Base-by-base conservation (phyloP, 2,329 filamentous ascomycete genomes). In the Phialophora tarda region DNA sequence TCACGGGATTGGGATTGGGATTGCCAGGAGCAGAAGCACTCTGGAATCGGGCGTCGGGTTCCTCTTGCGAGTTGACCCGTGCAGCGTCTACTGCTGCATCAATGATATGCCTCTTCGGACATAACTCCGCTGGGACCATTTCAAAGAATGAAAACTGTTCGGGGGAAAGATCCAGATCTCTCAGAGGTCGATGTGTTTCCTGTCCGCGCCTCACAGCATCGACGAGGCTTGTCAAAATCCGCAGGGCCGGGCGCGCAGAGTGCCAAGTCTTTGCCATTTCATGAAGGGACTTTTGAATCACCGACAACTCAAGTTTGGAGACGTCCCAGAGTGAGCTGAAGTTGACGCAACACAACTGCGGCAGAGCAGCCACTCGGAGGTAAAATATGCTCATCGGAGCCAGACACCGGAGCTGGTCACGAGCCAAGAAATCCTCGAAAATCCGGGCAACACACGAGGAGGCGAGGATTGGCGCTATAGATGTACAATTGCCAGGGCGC, bases 371-470 rank as follows among this genome's bases (percentile, higher is more conserved):
- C 32, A 34, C 65, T 12, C 67, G 38, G 14, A 70, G 59, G 59
- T 70, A 65, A 38, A 70, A 70, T 24, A 68, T 70, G 38, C 54
- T 60, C 28, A 62, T 26, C 6, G 65, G 62, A 26, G 50, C 54
- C 11, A 55, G 51, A 55, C 51, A 55, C 26, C 51, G n/a, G 60
- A 63, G 58, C 30, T 67, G 41, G 38, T 65, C 65, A 17, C 65
- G 62, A 30, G 63, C 55, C 21, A 81, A 75, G 57, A 82, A 80
- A 56, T 81, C 79, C 67, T 81, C 79, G 47, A 80, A 81, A 4
- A 82, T 80, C 2, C 78, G 77, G 4, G 78, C 78, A 28, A 81
- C 69, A 48, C 78, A 80, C 0, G 79, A 81, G 0, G 80, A 79
- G 17, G 80, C 78, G 5, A 82, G 73, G 4, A 81, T 70, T 3